Conservation (phyloP, 371 early-diverging fungal species). For the Syncephalastrum monosporum region DNA sequence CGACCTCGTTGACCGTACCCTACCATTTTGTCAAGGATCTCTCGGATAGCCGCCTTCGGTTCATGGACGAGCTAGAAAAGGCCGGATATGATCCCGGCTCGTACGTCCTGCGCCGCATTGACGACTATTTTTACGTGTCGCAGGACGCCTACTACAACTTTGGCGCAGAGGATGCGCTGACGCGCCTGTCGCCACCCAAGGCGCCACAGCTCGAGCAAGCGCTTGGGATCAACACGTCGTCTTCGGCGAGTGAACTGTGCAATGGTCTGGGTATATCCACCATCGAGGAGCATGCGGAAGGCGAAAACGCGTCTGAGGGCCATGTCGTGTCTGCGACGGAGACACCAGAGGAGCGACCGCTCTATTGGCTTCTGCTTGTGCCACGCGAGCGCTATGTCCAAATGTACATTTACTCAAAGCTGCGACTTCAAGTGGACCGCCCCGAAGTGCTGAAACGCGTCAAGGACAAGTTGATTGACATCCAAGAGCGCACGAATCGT, state of each 20-base stretch:
- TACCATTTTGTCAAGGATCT: conserved; percentile 56
- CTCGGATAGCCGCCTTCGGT: conserved; percentile 40
- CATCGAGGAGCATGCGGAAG: conserved; percentile 5
- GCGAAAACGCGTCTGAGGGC: conserved; percentile 3
- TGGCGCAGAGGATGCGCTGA: conserved; percentile 18
- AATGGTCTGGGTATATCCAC: conserved; percentile 42
- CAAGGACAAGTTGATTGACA: conserved; percentile 47
- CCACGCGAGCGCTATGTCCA: conserved; percentile 56
- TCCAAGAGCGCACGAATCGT: conserved; percentile 70
- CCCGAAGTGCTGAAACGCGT: conserved; percentile 51
- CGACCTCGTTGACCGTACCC: conserved; percentile 53
- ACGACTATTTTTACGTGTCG: conserved; percentile 58
- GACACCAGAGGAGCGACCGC: conserved; percentile 22
- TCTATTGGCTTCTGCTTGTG: conserved; percentile 69
- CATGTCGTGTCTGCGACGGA: not conserved
- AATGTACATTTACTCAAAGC: conserved; percentile 70
- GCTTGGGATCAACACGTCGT: too few relatives aligned
- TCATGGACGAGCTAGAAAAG: conserved; percentile 59
- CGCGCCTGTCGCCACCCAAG: not conserved
- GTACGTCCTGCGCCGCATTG: conserved; percentile 45
- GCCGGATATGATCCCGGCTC: conserved; percentile 15
- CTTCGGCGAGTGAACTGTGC: conserved; percentile 20
- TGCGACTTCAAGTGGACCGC: conserved; percentile 41
- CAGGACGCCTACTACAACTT: conserved; percentile 42
- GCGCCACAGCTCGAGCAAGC: not conserved